Evolutionary conservation across 768 basidiomycete genomes (phyloP).

Genomic region (Collybiopsis luxurians): DNA sequence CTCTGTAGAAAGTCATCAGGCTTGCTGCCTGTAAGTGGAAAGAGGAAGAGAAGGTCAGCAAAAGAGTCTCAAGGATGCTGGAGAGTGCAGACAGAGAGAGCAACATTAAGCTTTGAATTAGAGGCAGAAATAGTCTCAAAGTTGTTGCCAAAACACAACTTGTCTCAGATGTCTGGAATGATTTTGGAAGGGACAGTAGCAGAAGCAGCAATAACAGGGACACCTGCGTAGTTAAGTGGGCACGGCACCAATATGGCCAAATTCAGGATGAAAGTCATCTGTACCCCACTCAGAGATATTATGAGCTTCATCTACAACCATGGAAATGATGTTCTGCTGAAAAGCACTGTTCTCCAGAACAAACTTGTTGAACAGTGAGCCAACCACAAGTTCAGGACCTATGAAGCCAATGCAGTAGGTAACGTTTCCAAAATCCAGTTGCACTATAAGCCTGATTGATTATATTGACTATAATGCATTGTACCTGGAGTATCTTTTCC

Average conservation of each 20-base stretch:
- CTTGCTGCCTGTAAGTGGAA: neutral
- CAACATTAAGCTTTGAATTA: slow-evolving; percentile 14
- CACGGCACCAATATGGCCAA: neutral
- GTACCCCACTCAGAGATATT: slow-evolving; percentile 17
- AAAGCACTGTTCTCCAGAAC: slow-evolving; percentile 5
- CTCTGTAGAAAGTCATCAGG: slow-evolving; percentile 10
- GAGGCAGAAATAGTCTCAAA: neutral
- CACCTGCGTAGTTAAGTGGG: neutral
- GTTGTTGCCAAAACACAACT: neutral
- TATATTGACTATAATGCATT: neutral
- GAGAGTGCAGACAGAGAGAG: slow-evolving; percentile 7
- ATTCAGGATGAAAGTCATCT: slow-evolving; percentile 4
- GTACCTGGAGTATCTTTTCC: neutral
- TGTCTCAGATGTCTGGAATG: neutral
- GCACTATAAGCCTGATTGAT: neutral
- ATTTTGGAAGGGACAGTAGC: slow-evolving; percentile 6
- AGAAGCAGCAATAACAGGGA: slow-evolving; percentile 5
- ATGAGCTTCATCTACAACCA: slow-evolving; percentile 18
- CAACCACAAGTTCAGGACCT: slow-evolving; percentile 4
- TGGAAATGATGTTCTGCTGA: slow-evolving; percentile 3
- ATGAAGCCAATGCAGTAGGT: neutral
- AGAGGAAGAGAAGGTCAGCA: slow-evolving; percentile 12
- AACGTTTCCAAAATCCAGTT: neutral
- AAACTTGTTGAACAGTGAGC: neutral
- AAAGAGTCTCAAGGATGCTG: slow-evolving; percentile 11